These are phyloP conservation scores for Oryza glumipatula DNA, from an alignment of 176 grass and related monocot genomes.

Conservation along the genomic window DNA sequence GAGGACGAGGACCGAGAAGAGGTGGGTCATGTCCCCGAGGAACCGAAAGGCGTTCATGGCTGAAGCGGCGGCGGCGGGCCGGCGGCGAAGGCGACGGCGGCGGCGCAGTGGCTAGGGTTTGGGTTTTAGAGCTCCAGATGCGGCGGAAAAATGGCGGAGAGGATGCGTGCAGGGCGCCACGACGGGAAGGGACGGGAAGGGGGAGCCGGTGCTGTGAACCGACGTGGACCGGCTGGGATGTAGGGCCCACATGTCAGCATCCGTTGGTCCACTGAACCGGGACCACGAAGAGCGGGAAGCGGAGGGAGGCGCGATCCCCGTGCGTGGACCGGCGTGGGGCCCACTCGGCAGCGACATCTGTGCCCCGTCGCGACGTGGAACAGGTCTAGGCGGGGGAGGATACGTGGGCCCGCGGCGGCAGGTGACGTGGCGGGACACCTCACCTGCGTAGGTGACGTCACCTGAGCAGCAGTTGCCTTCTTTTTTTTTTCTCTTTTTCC, in stretches of 20 bases:
- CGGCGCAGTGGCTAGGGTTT: slow-evolving; percentile 48
- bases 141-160: slow-evolving; percentile 46
- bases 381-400: neutral
- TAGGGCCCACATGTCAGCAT: neutral
- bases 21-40: slow-evolving; percentile 95
- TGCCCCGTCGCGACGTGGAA: neutral
- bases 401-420: neutral
- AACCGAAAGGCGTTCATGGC: slow-evolving; percentile 92
- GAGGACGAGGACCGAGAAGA: slow-evolving; percentile 93
- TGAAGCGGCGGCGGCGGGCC: slow-evolving; percentile 18
- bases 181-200: slow-evolving; percentile 21
- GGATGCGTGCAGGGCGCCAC: slow-evolving; percentile 5
- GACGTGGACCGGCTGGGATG: neutral
- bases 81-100: neutral
- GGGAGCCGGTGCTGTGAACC: neutral
- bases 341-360: neutral
- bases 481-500: neutral
- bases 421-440: slow-evolving; percentile 51
- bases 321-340: neutral
- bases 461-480: neutral
- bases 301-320: neutral
- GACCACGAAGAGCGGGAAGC: neutral
- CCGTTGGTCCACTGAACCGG: neutral
- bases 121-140: slow-evolving; percentile 40
- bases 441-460: slow-evolving; percentile 5